Base-by-base conservation (phyloP, 768 basidiomycete genomes). In the Pisolithus sp. region DNA sequence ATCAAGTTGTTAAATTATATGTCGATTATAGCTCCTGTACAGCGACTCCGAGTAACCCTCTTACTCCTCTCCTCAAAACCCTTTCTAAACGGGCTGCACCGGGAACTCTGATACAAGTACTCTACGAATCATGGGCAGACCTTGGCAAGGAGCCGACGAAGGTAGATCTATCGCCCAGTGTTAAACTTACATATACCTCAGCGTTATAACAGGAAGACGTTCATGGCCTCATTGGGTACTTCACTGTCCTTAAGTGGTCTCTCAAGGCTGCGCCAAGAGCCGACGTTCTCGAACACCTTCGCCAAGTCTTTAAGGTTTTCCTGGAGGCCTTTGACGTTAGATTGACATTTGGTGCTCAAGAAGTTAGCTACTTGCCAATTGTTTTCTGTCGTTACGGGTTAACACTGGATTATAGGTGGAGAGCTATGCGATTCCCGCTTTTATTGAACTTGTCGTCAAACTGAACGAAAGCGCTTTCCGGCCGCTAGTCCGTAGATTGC, bases 401-500 rank as follows among this genome's bases (percentile, higher is more conserved):
- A 12, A 24, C 28, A 10, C 4, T 7, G 37, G 46, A 15, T 50
- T 21, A 18, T 2, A 88, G 85, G 73, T 76, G n/a, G 78, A 83
- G 65, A 58, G 64, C 7, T 64, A 67, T 40, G 71, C 81, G 9
- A 80, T 89, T 51, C 65, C 77, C 2, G 85, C 93, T 0, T 97
- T 96, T 77, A 76, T 85, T 10, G 90, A 95, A 66, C 73, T 97
- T 8, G 89, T 93, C 10, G 81, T 91, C 49, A 97, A 97, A 68
- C 74, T 99, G 49, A 96, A 94, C 62, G 96, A 98, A 59, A 81
- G 82, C 0, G 78, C 86, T 0, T 98, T 99, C 82, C 80, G 83
- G 55, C 93, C 95, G 1, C 72, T 97, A 15, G 95, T 97, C 79
- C 83, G 93, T 50, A 83, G 85, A 49, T 68, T 94, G 52, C 93